Evolutionary conservation across 495 filamentous ascomycete genomes (phyloP), one percentile per base, ranked within the genome.

Genomic region (Hyaloscypha finlandica): DNA sequence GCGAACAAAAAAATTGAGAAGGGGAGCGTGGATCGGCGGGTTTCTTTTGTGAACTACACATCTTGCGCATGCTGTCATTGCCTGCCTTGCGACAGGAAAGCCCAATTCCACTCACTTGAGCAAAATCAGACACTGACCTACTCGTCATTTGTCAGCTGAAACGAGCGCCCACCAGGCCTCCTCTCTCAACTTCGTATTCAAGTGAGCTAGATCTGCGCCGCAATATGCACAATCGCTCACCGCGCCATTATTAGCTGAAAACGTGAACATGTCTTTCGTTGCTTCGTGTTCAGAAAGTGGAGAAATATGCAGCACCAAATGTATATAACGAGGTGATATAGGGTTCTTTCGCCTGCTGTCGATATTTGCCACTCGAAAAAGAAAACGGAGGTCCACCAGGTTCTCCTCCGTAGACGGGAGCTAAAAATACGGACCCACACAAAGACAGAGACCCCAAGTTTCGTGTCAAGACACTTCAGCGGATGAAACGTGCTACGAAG

Each of bases 91-190:
- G 56, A 59, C 56, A 59, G 20, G 33, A 35, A 31, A 30, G 56
- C 56, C 33, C 30, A 59, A 59, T 56, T 32, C 30, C 56, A 59
- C 31, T 59, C 56, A 11, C 54, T 59, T 59, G 42, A 48, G 16
- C 42, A 48, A 8, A 37, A 48, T 37, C 35, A 3, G 11, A 11
- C 42, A 48, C 42, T 19, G 11, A 48, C 42, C 16, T 19, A 25
- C 42, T 48, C 42, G 16, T 48, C 16, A 48, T 48, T 25, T 12
- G 42, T 19, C 42, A 48, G 42, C 42, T 11, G 42, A 48, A 48
- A 48, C 16, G 9, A 4, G 42, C 16, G 42, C 11, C n/a, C n/a
- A n/a, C n/a, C n/a, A n/a, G n/a, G n/a, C n/a, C 42, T 48, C 42
- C 16, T 48, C 42, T 48, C 11, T 48, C 42, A 8, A 48, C 42